Evolutionary conservation across 768 basidiomycete genomes (phyloP).

Genomic region (Sistotremastrum niveocremeum): DNA sequence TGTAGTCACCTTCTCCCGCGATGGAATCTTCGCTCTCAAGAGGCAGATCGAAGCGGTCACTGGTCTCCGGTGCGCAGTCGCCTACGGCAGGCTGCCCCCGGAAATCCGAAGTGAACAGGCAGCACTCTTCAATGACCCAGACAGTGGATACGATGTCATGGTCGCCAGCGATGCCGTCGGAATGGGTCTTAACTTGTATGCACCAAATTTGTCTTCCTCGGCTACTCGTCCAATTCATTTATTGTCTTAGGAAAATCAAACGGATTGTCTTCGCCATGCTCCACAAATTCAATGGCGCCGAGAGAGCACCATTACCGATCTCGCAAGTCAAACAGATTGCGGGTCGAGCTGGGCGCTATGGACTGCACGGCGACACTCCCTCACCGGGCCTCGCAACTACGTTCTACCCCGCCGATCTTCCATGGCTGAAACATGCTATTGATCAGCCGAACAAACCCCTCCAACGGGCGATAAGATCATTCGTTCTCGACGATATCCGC

Average conservation of each 20-base stretch:
- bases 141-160: conserved; percentile 77
- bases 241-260: conserved; percentile 64
- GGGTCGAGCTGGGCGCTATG: conserved; percentile 85
- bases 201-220: not conserved
- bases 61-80: conserved; percentile 75
- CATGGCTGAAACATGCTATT: conserved; percentile 43
- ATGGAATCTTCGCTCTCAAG: conserved; percentile 67
- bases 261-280: conserved; percentile 69
- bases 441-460: conserved; percentile 30
- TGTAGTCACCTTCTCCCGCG: conserved; percentile 73
- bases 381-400: conserved; percentile 65
- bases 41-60: conserved; percentile 54
- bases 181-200: conserved; percentile 91
- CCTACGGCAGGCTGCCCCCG: conserved; percentile 85
- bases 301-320: conserved; percentile 34
- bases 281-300: conserved; percentile 47
- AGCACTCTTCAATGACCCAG: conserved; percentile 73
- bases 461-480: conserved; percentile 17
- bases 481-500: conserved; percentile 11
- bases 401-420: conserved; percentile 46
- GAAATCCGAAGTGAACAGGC: conserved; percentile 90
- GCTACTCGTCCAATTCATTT: not conserved
- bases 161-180: conserved; percentile 93
- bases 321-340: conserved; percentile 91
- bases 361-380: conserved; percentile 35